A percentile compares a stretch with the other conserved stretches of the same genome.
These are phyloP conservation scores for Rhododendron ovatum DNA, from an alignment of 148 eudicot species.

Conservation along the genomic window DNA sequence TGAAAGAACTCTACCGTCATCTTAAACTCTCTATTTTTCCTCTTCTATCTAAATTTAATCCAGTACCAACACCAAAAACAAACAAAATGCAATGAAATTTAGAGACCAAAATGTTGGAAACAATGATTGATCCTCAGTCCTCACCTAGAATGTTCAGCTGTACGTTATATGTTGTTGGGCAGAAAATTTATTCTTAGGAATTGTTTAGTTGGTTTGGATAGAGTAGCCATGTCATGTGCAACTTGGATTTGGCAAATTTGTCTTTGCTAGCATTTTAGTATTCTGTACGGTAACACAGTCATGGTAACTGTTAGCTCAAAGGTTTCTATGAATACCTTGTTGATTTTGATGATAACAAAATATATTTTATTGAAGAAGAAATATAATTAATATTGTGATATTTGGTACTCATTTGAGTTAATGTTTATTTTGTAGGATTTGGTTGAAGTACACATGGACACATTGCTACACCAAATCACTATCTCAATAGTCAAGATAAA, in stretches of 20 bases:
- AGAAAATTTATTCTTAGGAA: background rate
- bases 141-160: background rate
- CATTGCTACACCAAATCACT: no score
- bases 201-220: background rate
- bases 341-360: no score
- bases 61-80: no score
- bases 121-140: background rate
- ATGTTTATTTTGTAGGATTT: no score
- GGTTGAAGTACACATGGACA: no score
- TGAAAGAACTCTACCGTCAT: constrained; percentile 45
- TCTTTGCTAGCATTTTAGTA: background rate
- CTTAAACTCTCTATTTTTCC: background rate
- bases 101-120: no score
- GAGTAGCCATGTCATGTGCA: background rate
- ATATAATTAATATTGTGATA: no score
- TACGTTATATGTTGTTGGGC: background rate
- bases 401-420: no score
- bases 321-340: no score
- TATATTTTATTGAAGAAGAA: no score
- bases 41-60: background rate
- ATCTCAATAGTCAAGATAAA: no score
- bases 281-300: background rate
- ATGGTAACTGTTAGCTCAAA: background rate
- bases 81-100: no score
- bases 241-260: background rate